Conservation (phyloP, 768 basidiomycete genomes). For the Hydnomerulius pinastri region DNA sequence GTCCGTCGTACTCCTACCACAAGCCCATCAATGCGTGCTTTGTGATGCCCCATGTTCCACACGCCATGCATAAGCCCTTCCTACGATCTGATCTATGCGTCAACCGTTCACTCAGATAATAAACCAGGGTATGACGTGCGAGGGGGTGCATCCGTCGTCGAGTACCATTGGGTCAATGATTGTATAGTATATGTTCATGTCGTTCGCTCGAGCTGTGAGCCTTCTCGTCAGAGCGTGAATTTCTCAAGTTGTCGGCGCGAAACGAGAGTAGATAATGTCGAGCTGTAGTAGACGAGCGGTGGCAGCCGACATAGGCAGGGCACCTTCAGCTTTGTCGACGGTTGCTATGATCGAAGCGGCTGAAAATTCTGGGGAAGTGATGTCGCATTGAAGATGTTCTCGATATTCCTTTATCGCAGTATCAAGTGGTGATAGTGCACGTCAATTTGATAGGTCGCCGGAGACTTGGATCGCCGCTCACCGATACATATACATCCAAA, state of each 20-base stretch:
- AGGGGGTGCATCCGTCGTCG: no score
- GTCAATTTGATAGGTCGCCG: not conserved
- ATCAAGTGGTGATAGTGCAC: conserved; percentile 49
- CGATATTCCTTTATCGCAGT: conserved; percentile 48
- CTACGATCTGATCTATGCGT: no score
- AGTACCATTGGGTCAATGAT: conserved; percentile 66
- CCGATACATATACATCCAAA: conserved; percentile 64
- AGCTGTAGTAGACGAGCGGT: conserved; percentile 52
- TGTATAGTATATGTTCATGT: conserved; percentile 60
- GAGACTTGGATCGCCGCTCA: conserved; percentile 24
- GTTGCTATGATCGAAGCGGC: conserved; percentile 33
- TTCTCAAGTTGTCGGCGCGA: conserved; percentile 54
- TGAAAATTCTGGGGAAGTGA: conserved; percentile 38
- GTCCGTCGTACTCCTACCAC: no score
- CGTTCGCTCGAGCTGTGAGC: conserved; percentile 59
- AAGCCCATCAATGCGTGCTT: no score
- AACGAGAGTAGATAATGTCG: conserved; percentile 63
- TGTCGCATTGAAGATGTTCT: conserved; percentile 42
- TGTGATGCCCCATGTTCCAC: no score
- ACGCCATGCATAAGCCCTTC: no score
- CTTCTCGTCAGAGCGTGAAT: conserved; percentile 53
- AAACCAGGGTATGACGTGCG: no score
- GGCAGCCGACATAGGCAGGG: conserved; percentile 52
- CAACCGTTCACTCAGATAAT: no score
- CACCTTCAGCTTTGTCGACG: conserved; percentile 44